Base-by-base conservation (phyloP, 257 asterid species). In the Verbascum thapsus region DNA sequence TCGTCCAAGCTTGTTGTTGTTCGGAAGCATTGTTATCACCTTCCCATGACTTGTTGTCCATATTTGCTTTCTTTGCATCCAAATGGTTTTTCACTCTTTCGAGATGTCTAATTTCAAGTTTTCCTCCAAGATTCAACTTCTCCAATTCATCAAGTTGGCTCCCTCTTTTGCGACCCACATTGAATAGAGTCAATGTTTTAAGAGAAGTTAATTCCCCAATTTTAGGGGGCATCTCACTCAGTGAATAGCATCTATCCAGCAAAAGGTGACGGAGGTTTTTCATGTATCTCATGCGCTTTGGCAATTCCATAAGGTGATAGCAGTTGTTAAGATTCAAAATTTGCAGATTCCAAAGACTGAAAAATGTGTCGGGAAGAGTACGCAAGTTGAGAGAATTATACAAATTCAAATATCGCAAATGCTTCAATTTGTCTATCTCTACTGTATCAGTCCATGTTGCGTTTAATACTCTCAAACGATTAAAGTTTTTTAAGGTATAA, bases 271-370 rank as follows among this genome's bases (percentile, higher is more conserved):
- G n/a, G n/a, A n/a, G n/a, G n/a, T n/a, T n/a, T n/a, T n/a, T n/a
- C n/a, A n/a, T n/a, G n/a, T n/a, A n/a, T n/a, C 58, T 42, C 61
- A 71, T 40, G 3, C 52, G 47, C 43, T 63, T 70, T 30, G 85
- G 85, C 42, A 76, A 60, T 0, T n/a, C 15, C 30, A 8, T 52
- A 63, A 76, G 82, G 2, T 3, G 0, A 0, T 0, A 0, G 17
- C 85, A 76, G 9, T 2, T 0, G 18, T 67, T 11, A 35, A 76
- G 62, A 38, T 63, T 66, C 51, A 80, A 57, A 18, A 58, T 30
- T 54, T 80, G 61, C 63, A 76, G 42, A 20, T 80, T 80, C 81
- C 63, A 53, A 17, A 75, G 76, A 57, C 48, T 45, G 42, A 64
- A 72, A 44, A 78, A 8, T 37, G 72, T 53, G 20, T 37, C 32